A percentile compares a stretch with the other conserved stretches of the same genome.
phyloP scores from a whole-genome alignment of 2,329 filamentous ascomycete species.

The Clarireedia monteithiana region DNA sequence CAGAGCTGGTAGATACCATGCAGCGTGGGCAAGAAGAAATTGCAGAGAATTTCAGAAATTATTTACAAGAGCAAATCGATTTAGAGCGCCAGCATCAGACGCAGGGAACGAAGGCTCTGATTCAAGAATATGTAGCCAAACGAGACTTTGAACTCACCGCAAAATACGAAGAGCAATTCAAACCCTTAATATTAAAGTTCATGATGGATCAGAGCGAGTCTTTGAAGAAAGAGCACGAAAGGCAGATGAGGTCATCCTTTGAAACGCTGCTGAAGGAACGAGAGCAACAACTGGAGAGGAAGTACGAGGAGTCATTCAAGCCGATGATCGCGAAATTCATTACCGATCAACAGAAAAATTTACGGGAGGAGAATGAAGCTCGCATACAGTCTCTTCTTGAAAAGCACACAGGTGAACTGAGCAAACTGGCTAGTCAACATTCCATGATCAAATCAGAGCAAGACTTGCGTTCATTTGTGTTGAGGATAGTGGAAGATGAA shows the following conservation, averaged over 20 bases:
- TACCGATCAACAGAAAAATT: neutral
- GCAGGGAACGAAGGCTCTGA: neutral
- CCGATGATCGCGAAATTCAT: constrained; percentile 1
- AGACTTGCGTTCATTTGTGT: neutral
- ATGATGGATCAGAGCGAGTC: neutral
- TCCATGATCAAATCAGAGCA: neutral
- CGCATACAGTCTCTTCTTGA: neutral
- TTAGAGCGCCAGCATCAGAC: no score
- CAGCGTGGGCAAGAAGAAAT: neutral
- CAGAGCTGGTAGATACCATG: neutral
- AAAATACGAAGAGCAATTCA: constrained; percentile 7
- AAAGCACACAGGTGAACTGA: neutral
- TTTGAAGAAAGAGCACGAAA: neutral
- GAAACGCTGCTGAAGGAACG: neutral
- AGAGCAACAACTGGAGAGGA: constrained; percentile 3
- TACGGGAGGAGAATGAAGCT: neutral
- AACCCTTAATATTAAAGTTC: neutral
- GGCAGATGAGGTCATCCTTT: neutral
- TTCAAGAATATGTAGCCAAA: neutral
- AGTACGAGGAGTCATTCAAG: constrained; percentile 4
- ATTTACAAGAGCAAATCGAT: neutral
- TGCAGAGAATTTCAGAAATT: neutral
- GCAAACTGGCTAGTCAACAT: neutral
- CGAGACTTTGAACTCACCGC: neutral
- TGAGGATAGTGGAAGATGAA: neutral